phyloP scores from a whole-genome alignment of 1,284 basidiomycete genomes.

The Ceraceosorus guamensis region DNA sequence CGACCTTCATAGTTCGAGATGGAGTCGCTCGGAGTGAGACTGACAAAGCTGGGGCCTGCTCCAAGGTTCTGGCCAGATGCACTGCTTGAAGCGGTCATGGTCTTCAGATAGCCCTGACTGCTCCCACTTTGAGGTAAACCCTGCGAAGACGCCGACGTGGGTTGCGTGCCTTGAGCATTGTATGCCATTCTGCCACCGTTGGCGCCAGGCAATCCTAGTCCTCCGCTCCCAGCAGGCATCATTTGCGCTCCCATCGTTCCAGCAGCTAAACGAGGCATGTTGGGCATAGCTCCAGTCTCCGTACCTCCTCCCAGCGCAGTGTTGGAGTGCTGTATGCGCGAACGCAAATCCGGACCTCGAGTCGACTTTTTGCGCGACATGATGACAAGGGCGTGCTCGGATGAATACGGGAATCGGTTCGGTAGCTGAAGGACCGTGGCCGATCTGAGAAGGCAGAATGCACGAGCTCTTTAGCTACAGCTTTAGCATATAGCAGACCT shows the following conservation, averaged over 20 bases:
- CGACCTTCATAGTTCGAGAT: slow-evolving; percentile 24
- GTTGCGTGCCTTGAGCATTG: too few relatives aligned
- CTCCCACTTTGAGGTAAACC: not conserved
- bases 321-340: slow-evolving; percentile 46
- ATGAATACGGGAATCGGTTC: not conserved
- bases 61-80: slow-evolving; percentile 9
- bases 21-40: slow-evolving; percentile 26
- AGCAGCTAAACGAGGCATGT: not conserved
- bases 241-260: not conserved
- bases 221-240: not conserved
- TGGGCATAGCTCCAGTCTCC: not conserved
- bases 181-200: too few relatives aligned
- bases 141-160: too few relatives aligned
- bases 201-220: too few relatives aligned
- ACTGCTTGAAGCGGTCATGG: slow-evolving; percentile 1
- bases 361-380: slow-evolving; percentile 1
- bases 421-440: too few relatives aligned
- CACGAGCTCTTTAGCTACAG: too few relatives aligned
- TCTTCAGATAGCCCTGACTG: not conserved
- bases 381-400: not conserved
- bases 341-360: slow-evolving; percentile 24
- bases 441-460: too few relatives aligned
- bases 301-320: slow-evolving; percentile 31
- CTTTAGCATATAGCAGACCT: too few relatives aligned
- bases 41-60: slow-evolving; percentile 20